phyloP scores from a whole-genome alignment of 2,329 filamentous ascomycete species.

The Trichoderma endophyticum region DNA sequence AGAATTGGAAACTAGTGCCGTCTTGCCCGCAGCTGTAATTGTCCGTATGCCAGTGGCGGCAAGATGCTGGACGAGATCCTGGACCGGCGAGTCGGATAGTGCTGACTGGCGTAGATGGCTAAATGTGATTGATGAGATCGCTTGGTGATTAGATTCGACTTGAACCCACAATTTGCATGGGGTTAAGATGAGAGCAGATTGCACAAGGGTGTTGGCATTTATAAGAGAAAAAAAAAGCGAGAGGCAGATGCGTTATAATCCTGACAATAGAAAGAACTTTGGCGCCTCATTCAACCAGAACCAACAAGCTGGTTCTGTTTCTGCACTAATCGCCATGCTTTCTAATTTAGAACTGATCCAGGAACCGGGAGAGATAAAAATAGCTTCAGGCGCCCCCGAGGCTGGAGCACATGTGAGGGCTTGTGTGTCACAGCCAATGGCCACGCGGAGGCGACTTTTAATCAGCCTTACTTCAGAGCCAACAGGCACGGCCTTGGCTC shows the following conservation, averaged over 20 bases:
- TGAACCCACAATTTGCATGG: constrained; percentile 5
- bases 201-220: background rate
- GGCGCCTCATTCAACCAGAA: background rate
- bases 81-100: constrained; percentile 2
- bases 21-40: background rate
- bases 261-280: background rate
- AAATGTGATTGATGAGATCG: constrained; percentile 9
- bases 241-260: background rate
- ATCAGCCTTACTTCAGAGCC: background rate
- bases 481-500: background rate
- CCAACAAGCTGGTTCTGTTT: background rate
- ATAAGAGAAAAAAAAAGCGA: background rate
- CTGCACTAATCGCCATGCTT: background rate
- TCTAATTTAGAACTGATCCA: background rate
- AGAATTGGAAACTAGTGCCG: background rate
- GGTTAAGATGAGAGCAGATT: background rate
- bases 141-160: background rate
- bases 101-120: constrained; percentile 15
- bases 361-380: background rate
- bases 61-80: background rate
- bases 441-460: background rate
- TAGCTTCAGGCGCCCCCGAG: background rate
- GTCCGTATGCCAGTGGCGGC: background rate
- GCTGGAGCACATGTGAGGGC: background rate
- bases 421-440: background rate